Evolutionary conservation across 441 rosid species (phyloP), one percentile per base, ranked within the genome.

Genomic region (Rhodomyrtus psidioides): DNA sequence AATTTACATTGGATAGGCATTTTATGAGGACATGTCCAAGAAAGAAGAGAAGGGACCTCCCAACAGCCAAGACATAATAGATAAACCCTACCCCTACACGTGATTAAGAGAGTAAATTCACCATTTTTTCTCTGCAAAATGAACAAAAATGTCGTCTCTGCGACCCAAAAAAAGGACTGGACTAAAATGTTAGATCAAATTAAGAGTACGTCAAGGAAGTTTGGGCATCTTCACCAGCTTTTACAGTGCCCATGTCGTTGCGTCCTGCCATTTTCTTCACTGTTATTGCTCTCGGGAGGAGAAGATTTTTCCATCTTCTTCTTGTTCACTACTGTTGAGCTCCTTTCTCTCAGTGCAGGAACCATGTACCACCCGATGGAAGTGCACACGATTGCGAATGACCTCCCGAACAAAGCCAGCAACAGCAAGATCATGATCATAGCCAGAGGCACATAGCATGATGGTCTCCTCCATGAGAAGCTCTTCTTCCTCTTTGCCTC

Each of bases 331-430:
- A 53, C 39, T 0, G 51, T n/a, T 28, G 89, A 83, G 4, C 83
- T 86, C 81, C 85, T 74, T 39, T 58, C 83, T 10, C 60, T 19
- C 51, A 93, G 84, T 59, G 91, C 60, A 56, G 98, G 95, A 39
- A 93, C 89, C 34, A 93, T 17, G 88, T 93, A 96, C 98, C 98
- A 96, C 54, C 91, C 94, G 5, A 95, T 75, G 82, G 94, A 96
- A 58, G 94, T 91, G 55, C 95, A 95, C 53, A 96, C 26, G 42
- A 93, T 93, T 12, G 95, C 93, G 24, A 89, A 91, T 55, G 98
- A 92, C 90, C 96, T 87, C 65, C 98, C 98, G 53, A 94, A 94
- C 28, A 96, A 84, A 49, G 85, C 83, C 89, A 96, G 82, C 27
- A 94, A 90, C 27, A 95, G 26, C 88, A 96, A 84, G 85, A 96